Conservation (phyloP, 805 yeast genomes). For the Schwanniomyces vanrijiae region DNA sequence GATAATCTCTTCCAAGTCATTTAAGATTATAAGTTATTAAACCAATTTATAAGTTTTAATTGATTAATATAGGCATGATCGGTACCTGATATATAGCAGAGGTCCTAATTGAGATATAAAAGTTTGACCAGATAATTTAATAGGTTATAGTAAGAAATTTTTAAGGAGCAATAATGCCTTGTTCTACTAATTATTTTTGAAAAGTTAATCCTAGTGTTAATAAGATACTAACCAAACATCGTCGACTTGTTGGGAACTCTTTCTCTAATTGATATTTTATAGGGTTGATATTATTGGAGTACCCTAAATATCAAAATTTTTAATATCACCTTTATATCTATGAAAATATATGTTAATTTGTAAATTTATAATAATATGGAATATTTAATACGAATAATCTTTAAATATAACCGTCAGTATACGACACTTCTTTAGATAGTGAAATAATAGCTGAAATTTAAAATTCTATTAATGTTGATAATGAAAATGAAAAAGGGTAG, state of each 20-base stretch:
- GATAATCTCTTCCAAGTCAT: slow-evolving; percentile 22
- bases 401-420: no score
- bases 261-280: slow-evolving; percentile 4
- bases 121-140: slow-evolving; percentile 15
- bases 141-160: slow-evolving; percentile 34
- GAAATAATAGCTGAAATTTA: no score
- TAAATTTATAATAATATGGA: no score
- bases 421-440: no score
- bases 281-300: slow-evolving; percentile 7
- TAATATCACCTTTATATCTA: slow-evolving; percentile 12
- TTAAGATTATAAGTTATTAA: slow-evolving; percentile 29
- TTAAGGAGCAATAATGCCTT: slow-evolving; percentile 36
- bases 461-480: no score
- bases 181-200: slow-evolving; percentile 18
- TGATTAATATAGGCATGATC: slow-evolving; percentile 15
- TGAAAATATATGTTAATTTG: slow-evolving; percentile 3
- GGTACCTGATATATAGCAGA: slow-evolving; percentile 30
- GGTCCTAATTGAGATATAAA: slow-evolving; percentile 30
- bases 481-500: no score
- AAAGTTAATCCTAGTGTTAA: slow-evolving; percentile 24
- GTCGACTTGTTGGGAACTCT: slow-evolving; percentile 7
- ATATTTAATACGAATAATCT: no score
- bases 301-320: slow-evolving; percentile 6
- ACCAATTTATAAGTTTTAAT: slow-evolving; percentile 20
- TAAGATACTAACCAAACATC: slow-evolving; percentile 19